Conservation (phyloP, 2,329 filamentous ascomycete genomes). For the Penicillium sp. region DNA sequence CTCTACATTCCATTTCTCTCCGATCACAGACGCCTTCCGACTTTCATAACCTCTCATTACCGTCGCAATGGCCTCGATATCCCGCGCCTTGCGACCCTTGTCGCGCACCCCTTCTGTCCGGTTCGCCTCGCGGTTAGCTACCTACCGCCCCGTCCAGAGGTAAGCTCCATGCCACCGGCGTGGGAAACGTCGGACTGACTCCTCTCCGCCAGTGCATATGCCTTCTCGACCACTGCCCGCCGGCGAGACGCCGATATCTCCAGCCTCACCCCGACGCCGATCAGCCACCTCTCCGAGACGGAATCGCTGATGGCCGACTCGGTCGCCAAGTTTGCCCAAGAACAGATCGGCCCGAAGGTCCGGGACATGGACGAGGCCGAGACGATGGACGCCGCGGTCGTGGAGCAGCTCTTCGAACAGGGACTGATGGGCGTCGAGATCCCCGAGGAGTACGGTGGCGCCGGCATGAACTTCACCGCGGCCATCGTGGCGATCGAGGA, state of each 20-base stretch:
- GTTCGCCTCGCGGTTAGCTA: conserved; percentile 38
- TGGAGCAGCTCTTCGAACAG: conserved; percentile 95
- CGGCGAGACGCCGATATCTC: conserved; percentile 63
- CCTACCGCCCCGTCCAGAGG: conserved; percentile 43
- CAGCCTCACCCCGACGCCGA: conserved; percentile 82
- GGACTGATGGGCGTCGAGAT: conserved; percentile 97
- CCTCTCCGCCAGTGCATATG: conserved; percentile 42
- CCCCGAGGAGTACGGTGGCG: conserved; percentile 92
- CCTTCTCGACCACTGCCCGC: conserved; percentile 60
- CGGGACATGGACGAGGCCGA: conserved; percentile 98
- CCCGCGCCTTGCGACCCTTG: conserved; percentile 47
- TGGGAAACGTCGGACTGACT: neutral
- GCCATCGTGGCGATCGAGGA: conserved; percentile 97
- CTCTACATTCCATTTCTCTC: conserved; percentile 10
- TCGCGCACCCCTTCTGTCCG: conserved; percentile 42
- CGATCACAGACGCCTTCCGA: conserved; percentile 3
- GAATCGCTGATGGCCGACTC: conserved; percentile 85
- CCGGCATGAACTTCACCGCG: conserved; percentile 97
- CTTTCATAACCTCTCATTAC: conserved; percentile 5
- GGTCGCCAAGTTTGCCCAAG: conserved; percentile 85
- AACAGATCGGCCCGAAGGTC: conserved; percentile 83
- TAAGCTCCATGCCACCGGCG: conserved; percentile 22
- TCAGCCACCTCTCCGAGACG: conserved; percentile 86
- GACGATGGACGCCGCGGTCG: conserved; percentile 79
- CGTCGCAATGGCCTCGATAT: conserved; percentile 49